Evolutionary conservation across 2,329 filamentous ascomycete genomes (phyloP).

Genomic region (Pseudogymnoascus sp.): DNA sequence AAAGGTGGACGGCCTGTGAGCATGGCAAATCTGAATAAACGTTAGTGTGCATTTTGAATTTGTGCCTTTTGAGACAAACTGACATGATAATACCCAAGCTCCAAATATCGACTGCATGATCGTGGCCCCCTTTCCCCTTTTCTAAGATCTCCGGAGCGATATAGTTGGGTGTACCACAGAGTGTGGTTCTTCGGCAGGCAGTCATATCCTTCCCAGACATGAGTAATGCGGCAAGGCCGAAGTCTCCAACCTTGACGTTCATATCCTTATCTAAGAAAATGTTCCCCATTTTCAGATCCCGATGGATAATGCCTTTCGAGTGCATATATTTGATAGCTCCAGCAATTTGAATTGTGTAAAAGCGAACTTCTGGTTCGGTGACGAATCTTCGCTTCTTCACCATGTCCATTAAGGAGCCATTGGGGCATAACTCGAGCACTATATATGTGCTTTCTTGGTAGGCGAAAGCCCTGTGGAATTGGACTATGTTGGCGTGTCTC

Average conservation of each 20-base stretch:
- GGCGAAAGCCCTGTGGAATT: conserved; percentile 89
- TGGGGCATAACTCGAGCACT: conserved; percentile 86
- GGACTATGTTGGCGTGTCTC: conserved; percentile 89
- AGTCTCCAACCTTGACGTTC: conserved; percentile 98
- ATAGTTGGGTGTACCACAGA: conserved; percentile 97
- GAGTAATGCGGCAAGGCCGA: conserved; percentile 84
- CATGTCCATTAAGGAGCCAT: conserved; percentile 96
- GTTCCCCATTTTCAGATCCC: conserved; percentile 96
- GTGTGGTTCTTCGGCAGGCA: conserved; percentile 72
- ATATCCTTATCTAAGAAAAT: conserved; percentile 89
- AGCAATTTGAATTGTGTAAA: conserved; percentile 89
- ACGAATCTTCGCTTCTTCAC: conserved; percentile 85
- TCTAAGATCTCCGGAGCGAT: conserved; percentile 95
- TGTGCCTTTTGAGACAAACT: conserved; percentile 25
- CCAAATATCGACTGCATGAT: conserved; percentile 98
- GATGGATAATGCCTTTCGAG: conserved; percentile 87
- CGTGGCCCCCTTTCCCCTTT: conserved; percentile 88
- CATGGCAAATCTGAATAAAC: conserved; percentile 68
- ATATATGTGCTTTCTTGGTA: conserved; percentile 87
- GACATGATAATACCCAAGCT: conserved; percentile 94
- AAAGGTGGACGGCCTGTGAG: conserved; percentile 94
- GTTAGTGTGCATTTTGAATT: conserved; percentile 24
- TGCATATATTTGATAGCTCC: conserved; percentile 98
- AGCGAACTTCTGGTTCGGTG: conserved; percentile 87
- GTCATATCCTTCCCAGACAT: conserved; percentile 86